Evolutionary conservation across 345 rosid species (phyloP).

Genomic region (Euphorbia pulcherrima): DNA sequence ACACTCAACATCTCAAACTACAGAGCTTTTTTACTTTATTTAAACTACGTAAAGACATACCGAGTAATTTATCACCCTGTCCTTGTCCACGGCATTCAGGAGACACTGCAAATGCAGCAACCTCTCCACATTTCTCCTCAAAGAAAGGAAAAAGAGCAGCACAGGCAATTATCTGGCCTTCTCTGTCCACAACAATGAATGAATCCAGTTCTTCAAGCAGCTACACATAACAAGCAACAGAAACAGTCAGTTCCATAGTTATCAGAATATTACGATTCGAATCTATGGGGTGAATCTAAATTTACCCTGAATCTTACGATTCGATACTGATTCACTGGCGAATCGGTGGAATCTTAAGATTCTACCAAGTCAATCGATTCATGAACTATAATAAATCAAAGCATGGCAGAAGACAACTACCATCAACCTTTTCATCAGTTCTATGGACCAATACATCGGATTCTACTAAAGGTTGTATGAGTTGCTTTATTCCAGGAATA

Average conservation of each 20-base stretch:
- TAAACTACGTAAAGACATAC: constrained; percentile 30
- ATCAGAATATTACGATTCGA: no score
- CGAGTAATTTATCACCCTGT: constrained; percentile 91
- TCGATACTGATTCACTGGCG: no score
- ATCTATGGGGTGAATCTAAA: no score
- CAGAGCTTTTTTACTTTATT: not conserved
- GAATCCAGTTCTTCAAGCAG: constrained; percentile 59
- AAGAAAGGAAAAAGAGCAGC: constrained; percentile 86
- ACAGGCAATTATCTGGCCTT: constrained; percentile 88
- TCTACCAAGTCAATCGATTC: no score
- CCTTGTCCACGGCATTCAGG: constrained; percentile 95
- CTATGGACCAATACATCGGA: constrained; percentile 62
- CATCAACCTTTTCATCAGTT: constrained; percentile 72
- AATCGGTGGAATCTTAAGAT: no score
- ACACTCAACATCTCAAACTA: not conserved
- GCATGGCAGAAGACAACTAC: no score
- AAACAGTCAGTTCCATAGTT: constrained; percentile 8
- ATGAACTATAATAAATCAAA: no score
- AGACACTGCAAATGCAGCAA: constrained; percentile 90
- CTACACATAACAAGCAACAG: constrained; percentile 33
- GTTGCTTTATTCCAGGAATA: constrained; percentile 65
- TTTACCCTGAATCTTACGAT: no score
- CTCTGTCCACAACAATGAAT: constrained; percentile 76
- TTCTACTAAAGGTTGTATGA: constrained; percentile 69
- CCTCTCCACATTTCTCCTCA: constrained; percentile 82